Evolutionary conservation across 2,329 filamentous ascomycete genomes (phyloP).

Genomic region (Paecilomyces variotii): DNA sequence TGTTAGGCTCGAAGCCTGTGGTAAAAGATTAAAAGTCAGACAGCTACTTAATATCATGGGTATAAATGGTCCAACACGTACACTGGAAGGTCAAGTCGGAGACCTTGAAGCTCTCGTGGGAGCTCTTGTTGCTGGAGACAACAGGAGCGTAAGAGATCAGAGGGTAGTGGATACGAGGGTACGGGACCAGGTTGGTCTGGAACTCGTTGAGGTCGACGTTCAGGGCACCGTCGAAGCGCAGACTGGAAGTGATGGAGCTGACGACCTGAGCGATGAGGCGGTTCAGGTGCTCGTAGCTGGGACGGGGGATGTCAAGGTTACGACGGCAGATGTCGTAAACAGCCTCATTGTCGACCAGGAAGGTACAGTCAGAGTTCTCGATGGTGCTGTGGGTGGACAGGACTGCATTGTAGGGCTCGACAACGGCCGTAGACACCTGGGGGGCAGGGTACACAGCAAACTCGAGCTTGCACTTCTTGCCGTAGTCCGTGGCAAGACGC

Average conservation of each 20-base stretch:
- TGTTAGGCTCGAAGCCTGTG: conserved; percentile 56
- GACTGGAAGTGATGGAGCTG: conserved; percentile 57
- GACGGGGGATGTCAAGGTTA: conserved; percentile 57
- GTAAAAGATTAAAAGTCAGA: conserved; percentile 4
- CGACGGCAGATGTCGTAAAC: conserved; percentile 61
- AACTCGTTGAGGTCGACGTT: conserved; percentile 63
- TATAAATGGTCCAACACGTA: conserved; percentile 22
- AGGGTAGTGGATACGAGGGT: conserved; percentile 60
- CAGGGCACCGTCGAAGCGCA: conserved; percentile 58
- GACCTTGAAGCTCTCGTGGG: conserved; percentile 82
- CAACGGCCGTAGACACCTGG: conserved; percentile 57
- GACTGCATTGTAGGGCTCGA: conserved; percentile 60
- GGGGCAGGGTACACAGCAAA: conserved; percentile 60
- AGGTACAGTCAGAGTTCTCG: conserved; percentile 60
- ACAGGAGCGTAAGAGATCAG: conserved; percentile 59
- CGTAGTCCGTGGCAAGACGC: conserved; percentile 56
- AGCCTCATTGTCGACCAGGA: conserved; percentile 61
- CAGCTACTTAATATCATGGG: not conserved
- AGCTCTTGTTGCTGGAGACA: conserved; percentile 62
- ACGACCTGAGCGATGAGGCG: conserved; percentile 61
- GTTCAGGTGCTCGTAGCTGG: conserved; percentile 58
- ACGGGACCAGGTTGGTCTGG: conserved; percentile 62
- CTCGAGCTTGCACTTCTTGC: conserved; percentile 62
- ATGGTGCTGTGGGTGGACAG: conserved; percentile 53
- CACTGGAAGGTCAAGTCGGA: conserved; percentile 62